These are phyloP conservation scores for Lophium mytilinum DNA, from an alignment of 495 filamentous ascomycete genomes.

Conservation along the genomic window DNA sequence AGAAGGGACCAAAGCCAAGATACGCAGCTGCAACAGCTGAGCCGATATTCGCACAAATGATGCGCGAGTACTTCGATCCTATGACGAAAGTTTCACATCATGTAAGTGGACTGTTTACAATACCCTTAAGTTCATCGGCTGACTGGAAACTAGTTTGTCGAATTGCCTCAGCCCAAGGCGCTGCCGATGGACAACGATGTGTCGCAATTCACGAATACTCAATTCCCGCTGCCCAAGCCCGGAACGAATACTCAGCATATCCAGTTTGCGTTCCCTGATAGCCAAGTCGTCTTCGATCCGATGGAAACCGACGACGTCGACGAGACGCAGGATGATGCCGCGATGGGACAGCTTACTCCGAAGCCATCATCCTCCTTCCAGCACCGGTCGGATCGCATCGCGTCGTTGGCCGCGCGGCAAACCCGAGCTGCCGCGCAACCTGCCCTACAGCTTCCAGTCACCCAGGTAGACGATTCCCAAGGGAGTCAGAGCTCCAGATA, in stretches of 20 bases:
- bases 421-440: not conserved
- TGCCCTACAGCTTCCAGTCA: not conserved
- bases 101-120: constrained; percentile 24
- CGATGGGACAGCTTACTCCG: not conserved
- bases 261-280: no score
- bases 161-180: not conserved
- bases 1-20: constrained; percentile 28
- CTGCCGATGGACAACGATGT: not conserved
- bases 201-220: not conserved
- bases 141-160: not conserved
- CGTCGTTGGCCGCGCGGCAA: not conserved
- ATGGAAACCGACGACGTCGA: not conserved
- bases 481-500: not conserved
- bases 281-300: not conserved
- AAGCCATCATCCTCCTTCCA: not conserved
- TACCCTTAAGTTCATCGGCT: not conserved
- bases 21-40: constrained; percentile 24
- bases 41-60: constrained; percentile 15
- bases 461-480: not conserved
- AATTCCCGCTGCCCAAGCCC: not conserved
- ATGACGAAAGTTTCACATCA: constrained; percentile 35
- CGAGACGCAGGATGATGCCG: not conserved
- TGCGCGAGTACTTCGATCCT: constrained; percentile 33
- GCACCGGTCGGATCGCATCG: not conserved
- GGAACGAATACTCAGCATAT: not conserved